phyloP scores from a whole-genome alignment of 305 asterid species.

The Fraxinus latifolia region DNA sequence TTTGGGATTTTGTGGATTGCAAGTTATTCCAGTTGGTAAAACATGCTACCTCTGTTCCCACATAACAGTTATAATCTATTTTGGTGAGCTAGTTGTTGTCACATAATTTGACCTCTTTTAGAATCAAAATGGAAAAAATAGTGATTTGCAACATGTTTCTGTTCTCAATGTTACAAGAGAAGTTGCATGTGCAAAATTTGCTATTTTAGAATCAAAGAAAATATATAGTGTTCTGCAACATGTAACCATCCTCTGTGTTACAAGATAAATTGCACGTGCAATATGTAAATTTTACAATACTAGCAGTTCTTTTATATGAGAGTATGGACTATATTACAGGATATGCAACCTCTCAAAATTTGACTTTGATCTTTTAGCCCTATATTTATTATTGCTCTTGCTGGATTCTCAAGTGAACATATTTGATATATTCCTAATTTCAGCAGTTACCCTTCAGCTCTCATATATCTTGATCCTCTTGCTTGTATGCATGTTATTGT shows the following conservation, averaged over 20 bases:
- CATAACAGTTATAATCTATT: neutral
- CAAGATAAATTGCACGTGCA: neutral
- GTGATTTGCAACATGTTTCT: neutral
- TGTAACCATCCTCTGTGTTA: neutral
- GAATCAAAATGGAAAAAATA: neutral
- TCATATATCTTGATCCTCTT: neutral
- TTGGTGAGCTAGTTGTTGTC: neutral
- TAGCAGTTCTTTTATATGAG: neutral
- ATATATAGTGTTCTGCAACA: neutral
- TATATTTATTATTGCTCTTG: no score
- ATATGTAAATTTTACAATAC: no score
- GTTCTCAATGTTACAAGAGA: neutral
- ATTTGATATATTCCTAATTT: neutral
- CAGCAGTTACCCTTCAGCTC: neutral
- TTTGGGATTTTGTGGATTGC: neutral
- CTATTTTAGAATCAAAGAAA: neutral
- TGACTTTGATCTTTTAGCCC: neutral
- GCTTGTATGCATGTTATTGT: neutral
- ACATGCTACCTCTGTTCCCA: neutral
- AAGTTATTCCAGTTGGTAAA: neutral
- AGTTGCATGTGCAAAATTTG: neutral
- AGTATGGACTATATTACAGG: neutral
- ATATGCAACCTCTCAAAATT: neutral
- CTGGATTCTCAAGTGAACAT: neutral
- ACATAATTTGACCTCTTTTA: neutral